Percentiles rank a stretch among this genome's conserved stretches.
Evolutionary conservation across 768 basidiomycete genomes (phyloP).

Genomic region (Termitomyces sp.): DNA sequence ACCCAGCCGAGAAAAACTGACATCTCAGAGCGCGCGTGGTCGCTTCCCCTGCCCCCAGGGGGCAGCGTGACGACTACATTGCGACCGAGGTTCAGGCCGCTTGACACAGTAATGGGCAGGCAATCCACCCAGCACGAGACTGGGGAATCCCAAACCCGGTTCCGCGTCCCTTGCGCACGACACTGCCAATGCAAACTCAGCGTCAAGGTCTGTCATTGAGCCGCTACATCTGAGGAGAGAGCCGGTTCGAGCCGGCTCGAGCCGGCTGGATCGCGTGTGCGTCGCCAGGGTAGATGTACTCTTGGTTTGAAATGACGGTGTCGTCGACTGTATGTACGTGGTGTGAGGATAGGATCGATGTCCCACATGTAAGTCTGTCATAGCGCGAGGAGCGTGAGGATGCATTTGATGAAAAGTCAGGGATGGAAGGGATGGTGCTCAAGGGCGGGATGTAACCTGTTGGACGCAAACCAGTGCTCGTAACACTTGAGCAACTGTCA

Average conservation of each 20-base stretch:
- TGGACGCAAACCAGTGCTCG: conserved; percentile 55
- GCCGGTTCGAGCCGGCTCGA: conserved; percentile 38
- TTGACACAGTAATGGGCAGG: conserved; percentile 70
- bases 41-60: conserved; percentile 29
- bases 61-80: conserved; percentile 38
- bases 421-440: conserved; percentile 64
- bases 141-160: conserved; percentile 29
- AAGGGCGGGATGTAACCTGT: conserved; percentile 77
- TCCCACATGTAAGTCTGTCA: conserved; percentile 24
- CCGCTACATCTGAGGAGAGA: conserved; percentile 49
- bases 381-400: conserved; percentile 22
- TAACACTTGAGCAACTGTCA: conserved; percentile 35
- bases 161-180: conserved; percentile 37
- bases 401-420: conserved; percentile 42
- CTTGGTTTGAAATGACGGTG: conserved; percentile 56
- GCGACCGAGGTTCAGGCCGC: conserved; percentile 48
- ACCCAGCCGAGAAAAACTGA: conserved; percentile 34
- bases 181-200: conserved; percentile 43
- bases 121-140: conserved; percentile 42
- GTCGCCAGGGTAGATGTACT: conserved; percentile 69
- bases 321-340: conserved; percentile 72
- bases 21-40: conserved; percentile 19
- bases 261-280: conserved; percentile 69
- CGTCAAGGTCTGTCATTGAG: conserved; percentile 71
- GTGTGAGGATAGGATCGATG: conserved; percentile 50